Conservation (phyloP, 306 rosid species). For the Hippophae gyantsensis region DNA sequence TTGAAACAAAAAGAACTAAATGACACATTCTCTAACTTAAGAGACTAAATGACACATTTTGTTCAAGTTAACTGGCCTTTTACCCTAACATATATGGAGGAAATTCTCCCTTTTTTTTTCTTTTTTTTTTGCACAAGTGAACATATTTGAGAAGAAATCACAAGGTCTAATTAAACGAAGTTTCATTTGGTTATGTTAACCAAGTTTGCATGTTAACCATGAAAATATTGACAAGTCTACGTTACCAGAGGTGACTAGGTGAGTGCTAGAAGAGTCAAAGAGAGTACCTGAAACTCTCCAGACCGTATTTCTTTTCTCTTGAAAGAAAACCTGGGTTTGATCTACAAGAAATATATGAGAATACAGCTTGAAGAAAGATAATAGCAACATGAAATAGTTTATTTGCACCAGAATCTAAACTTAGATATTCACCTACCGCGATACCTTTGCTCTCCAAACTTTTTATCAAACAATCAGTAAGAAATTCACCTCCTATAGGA, state of each 20-base stretch:
- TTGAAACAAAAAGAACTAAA: no score
- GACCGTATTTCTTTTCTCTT: slow-evolving; percentile 92
- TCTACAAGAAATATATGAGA: slow-evolving; percentile 30
- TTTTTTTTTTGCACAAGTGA: no score
- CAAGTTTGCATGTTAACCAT: no score
- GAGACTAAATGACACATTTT: no score
- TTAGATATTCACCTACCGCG: slow-evolving; percentile 40
- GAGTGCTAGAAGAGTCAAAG: slow-evolving; percentile 7
- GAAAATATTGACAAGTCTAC: no score
- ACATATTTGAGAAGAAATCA: no score
- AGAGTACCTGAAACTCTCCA: slow-evolving; percentile 88
- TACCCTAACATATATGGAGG: no score
- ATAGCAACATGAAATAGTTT: slow-evolving; percentile 6
- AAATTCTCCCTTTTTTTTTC: no score
- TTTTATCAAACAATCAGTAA: slow-evolving; percentile 86
- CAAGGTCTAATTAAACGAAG: no score
- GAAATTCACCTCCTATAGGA: slow-evolving; percentile 96
- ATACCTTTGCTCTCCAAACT: slow-evolving; percentile 98
- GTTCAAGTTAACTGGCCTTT: no score
- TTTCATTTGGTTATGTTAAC: no score
- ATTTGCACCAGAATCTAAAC: slow-evolving; percentile 13
- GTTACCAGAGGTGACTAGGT: neutral
- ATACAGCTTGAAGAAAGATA: neutral
- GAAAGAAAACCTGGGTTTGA: slow-evolving; percentile 84
- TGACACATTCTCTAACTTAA: no score